Base-by-base conservation (phyloP, 768 basidiomycete genomes). In the Leccinellum luteum region DNA sequence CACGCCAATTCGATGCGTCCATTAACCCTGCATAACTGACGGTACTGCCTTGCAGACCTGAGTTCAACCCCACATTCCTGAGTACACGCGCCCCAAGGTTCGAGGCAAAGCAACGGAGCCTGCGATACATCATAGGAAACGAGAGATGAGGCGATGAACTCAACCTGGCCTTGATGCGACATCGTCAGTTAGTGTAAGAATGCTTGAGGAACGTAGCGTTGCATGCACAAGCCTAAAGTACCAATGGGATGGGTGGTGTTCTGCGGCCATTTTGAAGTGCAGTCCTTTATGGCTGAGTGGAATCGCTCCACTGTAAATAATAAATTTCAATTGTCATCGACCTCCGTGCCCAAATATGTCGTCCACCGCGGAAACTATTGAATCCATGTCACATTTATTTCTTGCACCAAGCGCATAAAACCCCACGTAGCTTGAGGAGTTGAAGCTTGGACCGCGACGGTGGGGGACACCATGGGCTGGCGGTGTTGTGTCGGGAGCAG, bases 241-340 rank as follows among this genome's bases (percentile, higher is more conserved):
- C 82, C 57, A n/a, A 82, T 80, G 2, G 84, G 76, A 62, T 82
- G 82, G 60, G 80, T 80, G 79, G 64, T 85, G 84, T 62, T 87
- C 84, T 61, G 87, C 85, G 52, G 73, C 67, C 1, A 71, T 64
- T 48, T 88, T 86, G 50, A 79, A 77, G 64, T 77, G 75, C 2
- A 70, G 52, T 1, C 69, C 75, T 19, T 70, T 66, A 71, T n/a
- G n/a, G n/a, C n/a, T n/a, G n/a, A n/a, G n/a, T n/a, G n/a, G n/a
- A n/a, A n/a, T n/a, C n/a, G n/a, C n/a, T n/a, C n/a, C n/a, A n/a
- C n/a, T n/a, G n/a, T n/a, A n/a, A n/a, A n/a, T n/a, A n/a, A n/a
- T n/a, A n/a, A n/a, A n/a, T n/a, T n/a, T n/a, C n/a, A n/a, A n/a
- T n/a, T n/a, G n/a, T n/a, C n/a, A n/a, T 56, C 27, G 48, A 48